A percentile compares a stretch with the other conserved stretches of the same genome.
Evolutionary conservation across 495 filamentous ascomycete genomes (phyloP).

Genomic region (Geopyxis carbonaria): DNA sequence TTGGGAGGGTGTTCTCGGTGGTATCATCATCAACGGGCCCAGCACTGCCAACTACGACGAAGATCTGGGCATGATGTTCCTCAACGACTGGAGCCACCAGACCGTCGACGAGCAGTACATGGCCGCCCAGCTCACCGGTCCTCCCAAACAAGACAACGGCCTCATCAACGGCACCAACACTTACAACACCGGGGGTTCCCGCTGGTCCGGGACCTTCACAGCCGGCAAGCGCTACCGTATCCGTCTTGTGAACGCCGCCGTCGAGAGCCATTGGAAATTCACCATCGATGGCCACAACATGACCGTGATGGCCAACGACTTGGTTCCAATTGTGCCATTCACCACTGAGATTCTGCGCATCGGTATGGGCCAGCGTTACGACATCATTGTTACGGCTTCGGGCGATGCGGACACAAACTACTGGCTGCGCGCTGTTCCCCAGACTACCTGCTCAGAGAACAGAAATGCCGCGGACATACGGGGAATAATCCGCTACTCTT

Average conservation of each 20-base stretch:
- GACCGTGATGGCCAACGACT: slow-evolving; percentile 28
- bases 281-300: slow-evolving; percentile 29
- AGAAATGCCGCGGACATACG: slow-evolving; percentile 33
- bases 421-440: slow-evolving; percentile 30
- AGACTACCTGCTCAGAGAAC: slow-evolving; percentile 32
- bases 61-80: slow-evolving; percentile 30
- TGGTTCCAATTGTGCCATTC: slow-evolving; percentile 29
- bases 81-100: slow-evolving; percentile 30
- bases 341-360: slow-evolving; percentile 11
- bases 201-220: not conserved
- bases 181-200: not conserved
- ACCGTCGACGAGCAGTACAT: slow-evolving; percentile 19
- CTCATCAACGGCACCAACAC: not conserved
- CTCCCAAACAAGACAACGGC: slow-evolving; percentile 9
- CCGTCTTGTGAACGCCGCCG: slow-evolving; percentile 25
- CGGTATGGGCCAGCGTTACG: slow-evolving; percentile 24
- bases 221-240: not conserved
- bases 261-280: slow-evolving; percentile 25
- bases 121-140: slow-evolving; percentile 21
- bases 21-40: slow-evolving; percentile 35
- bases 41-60: slow-evolving; percentile 29
- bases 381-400: slow-evolving; percentile 23
- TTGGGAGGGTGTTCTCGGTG: slow-evolving; percentile 30
- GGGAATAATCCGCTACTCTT: slow-evolving; percentile 41
- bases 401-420: not conserved